A percentile compares a stretch with the other conserved stretches of the same genome.
These are phyloP conservation scores for Mycena belliarum DNA, from an alignment of 768 basidiomycete genomes.

Conservation along the genomic window DNA sequence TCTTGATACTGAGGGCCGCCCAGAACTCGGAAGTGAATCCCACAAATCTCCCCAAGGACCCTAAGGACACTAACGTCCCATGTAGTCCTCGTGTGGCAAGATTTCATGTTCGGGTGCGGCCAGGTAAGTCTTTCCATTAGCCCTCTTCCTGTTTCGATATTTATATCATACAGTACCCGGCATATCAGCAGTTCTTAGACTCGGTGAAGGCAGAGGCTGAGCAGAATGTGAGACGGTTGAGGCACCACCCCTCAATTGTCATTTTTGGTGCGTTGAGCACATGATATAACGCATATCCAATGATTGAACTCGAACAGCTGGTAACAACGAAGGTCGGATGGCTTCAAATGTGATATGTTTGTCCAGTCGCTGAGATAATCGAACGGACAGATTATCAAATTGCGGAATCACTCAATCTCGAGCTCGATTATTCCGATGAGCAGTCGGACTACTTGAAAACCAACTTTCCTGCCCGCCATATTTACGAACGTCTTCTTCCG, in stretches of 20 bases:
- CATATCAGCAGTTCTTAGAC: constrained; percentile 75
- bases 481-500: constrained; percentile 87
- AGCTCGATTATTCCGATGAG: constrained; percentile 86
- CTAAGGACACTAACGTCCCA: neutral
- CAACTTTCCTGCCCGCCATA: constrained; percentile 84
- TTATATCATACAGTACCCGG: constrained; percentile 67
- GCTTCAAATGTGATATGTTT: neutral
- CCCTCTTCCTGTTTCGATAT: neutral
- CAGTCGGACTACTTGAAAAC: constrained; percentile 83
- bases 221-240: constrained; percentile 79
- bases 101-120: constrained; percentile 96
- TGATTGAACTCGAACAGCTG: constrained; percentile 45
- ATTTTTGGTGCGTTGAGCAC: constrained; percentile 74
- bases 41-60: neutral
- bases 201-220: constrained; percentile 79
- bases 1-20: neutral
- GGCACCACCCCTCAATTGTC: constrained; percentile 87
- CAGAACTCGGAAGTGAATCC: constrained; percentile 64
- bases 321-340: constrained; percentile 72
- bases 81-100: constrained; percentile 91
- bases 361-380: neutral
- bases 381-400: constrained; percentile 80
- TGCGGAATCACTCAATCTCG: constrained; percentile 76
- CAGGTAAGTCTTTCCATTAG: constrained; percentile 49
- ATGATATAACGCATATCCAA: neutral